Conservation (phyloP, 495 filamentous ascomycete genomes). For the Hypoxylon perforatum region DNA sequence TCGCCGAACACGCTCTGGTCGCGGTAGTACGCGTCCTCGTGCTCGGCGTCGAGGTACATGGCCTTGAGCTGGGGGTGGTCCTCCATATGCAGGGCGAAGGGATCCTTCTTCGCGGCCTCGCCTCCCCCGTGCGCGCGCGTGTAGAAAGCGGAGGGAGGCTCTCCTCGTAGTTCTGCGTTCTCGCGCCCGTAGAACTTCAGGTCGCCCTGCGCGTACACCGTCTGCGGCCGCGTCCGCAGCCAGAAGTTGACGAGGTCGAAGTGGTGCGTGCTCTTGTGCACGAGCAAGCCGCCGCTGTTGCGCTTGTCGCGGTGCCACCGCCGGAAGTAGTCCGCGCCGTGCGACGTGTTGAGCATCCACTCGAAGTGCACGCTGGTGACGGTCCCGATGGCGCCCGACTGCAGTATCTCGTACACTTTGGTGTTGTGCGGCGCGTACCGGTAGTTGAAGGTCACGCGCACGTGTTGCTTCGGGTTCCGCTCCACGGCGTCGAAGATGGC, state of each 20-base stretch:
- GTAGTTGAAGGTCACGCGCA: conserved; percentile 64
- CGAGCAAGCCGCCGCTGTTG: conserved; percentile 65
- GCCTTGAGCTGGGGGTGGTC: conserved; percentile 61
- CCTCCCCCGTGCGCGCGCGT: conserved; percentile 51
- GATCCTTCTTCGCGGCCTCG: conserved; percentile 49
- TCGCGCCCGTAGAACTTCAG: conserved; percentile 60
- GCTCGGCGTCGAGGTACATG: conserved; percentile 68
- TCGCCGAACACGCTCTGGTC: conserved; percentile 70
- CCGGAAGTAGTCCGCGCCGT: conserved; percentile 70
- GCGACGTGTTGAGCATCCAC: conserved; percentile 68
- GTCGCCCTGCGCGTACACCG: conserved; percentile 60
- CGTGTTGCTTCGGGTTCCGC: conserved; percentile 46
- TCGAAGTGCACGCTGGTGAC: conserved; percentile 69
- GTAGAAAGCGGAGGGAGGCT: conserved; percentile 50
- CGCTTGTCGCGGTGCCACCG: conserved; percentile 70
- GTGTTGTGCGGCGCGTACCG: conserved; percentile 65
- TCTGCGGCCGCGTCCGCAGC: conserved; percentile 56
- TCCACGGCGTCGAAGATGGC: conserved; percentile 59
- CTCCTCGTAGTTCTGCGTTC: conserved; percentile 56
- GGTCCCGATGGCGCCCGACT: conserved; percentile 61
- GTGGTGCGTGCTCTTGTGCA: conserved; percentile 64
- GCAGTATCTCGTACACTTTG: conserved; percentile 60
- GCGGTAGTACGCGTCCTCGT: conserved; percentile 67
- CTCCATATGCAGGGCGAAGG: conserved; percentile 65
- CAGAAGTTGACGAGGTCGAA: conserved; percentile 65